Base-by-base conservation (phyloP, 306 rosid genomes). In the Abrus precatorius region DNA sequence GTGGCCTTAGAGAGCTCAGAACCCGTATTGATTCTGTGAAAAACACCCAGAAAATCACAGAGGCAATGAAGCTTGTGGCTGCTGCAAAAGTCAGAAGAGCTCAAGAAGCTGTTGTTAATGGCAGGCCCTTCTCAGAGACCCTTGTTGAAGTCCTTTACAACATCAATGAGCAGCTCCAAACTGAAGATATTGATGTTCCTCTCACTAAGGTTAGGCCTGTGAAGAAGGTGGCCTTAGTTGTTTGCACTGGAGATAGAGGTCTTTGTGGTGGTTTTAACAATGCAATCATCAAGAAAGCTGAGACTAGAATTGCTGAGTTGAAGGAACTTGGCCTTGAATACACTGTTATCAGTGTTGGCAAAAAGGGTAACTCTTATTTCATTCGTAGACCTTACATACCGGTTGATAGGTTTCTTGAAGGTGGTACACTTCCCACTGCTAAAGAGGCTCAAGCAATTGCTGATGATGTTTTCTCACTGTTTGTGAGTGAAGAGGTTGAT, bases 1-100 rank as follows among this genome's bases (percentile, higher is more conserved):
- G 97, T 36, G 81, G 92, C 3, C 93, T 94, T 49, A 87, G 93
- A 29, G 98, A 94, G 69, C 94, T 94, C 70, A 84, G 96, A 9
- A 88, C 77, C 0, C 93, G 98, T 34, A 92, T 94, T 48, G 89
- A 75, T 0, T 94, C 97, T 0, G 98, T 94, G 0, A 92, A 87
- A 67, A 94, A 88, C 86, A 94, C 98, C 47, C 97, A 90, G 91
- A 94, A 94, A 79, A 94, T 94, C 74, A 94, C 98, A 0, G 98
- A 94, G 85, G 98, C 98, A 62, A 94, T 92, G 97, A 94, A 94
- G 89, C 98, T 94, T 50, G 98, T 94, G 5, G 97, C 98, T 0
- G 98, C 98, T 8, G 98, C 97, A 3, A 92, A 91, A 85, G 98
- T 94, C 69, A 88, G 98, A 41, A 86, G 97, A 80, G 98, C 98